Base-by-base conservation (phyloP, 306 rosid species). In the Bauhinia variegata region DNA sequence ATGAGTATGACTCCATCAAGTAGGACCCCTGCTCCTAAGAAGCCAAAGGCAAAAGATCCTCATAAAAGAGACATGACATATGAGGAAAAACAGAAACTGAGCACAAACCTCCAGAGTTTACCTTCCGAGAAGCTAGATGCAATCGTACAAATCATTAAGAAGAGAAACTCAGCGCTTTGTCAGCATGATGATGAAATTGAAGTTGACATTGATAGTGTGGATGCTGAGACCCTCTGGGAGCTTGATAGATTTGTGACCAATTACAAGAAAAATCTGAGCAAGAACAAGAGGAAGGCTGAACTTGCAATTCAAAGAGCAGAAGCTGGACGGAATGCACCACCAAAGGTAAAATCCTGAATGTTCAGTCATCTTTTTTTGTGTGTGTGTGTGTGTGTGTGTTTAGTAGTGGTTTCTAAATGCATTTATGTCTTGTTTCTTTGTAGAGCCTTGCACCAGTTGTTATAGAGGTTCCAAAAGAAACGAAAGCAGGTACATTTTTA, bases 11-110 rank as follows among this genome's bases (percentile, higher is more conserved):
- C 96, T 44, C 98, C 95, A 52, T 77, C 84, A 13, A 48, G 74
- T 60, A 79, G 98, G 75, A 93, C 96, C 52, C 97, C 95, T 11
- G 96, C 97, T 71, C 89, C 81, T 49, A 89, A 93, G 84, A 89
- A 93, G 86, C 98, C 98, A 3, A 89, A 93, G 86, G 97, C 98
- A 37, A 93, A 88, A 47, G 98, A 93, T 82, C 96, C 82, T 33
- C 60, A 86, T 71, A 93, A 93, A 85, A 93, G 98, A 72, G 95
- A 87, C 71, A 89, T 93, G 98, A 86, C 96, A 30, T 89, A 69
- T 46, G 96, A 89, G 16, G 97, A 93, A 78, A 93, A 89, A 78
- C 95, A 93, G 72, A 92, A 86, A 43, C 84, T 93, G 8, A 89
- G 98, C 73, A 84, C 89, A 71, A 84, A 77, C 68, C 97, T 93